A percentile compares a stretch with the other conserved stretches of the same genome.
Evolutionary conservation across 768 basidiomycete species (phyloP).

Genomic region (Xerocomus spinulosus): DNA sequence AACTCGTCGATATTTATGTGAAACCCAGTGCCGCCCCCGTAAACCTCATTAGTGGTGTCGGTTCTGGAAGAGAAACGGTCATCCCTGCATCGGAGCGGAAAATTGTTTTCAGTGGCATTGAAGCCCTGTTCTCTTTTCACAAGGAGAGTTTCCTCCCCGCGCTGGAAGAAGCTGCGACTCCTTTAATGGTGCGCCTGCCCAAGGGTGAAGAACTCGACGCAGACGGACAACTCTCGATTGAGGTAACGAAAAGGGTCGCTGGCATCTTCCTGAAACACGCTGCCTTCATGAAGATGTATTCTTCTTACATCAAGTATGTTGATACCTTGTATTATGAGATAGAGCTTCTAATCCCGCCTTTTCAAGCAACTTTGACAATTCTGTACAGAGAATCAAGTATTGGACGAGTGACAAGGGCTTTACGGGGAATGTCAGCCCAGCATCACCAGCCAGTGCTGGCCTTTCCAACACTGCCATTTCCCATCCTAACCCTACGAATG

Average conservation of each 20-base stretch:
- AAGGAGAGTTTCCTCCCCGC: constrained; percentile 89
- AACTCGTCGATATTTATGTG: constrained; percentile 94
- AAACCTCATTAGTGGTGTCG: constrained; percentile 63
- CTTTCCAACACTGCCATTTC: constrained; percentile 51
- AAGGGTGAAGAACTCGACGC: constrained; percentile 51
- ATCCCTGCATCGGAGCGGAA: constrained; percentile 84
- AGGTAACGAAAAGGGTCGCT: constrained; percentile 77
- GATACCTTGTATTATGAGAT: constrained; percentile 2
- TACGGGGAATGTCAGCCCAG: constrained; percentile 36
- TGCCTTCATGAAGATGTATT: constrained; percentile 99
- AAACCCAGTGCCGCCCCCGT: constrained; percentile 72
- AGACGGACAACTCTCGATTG: constrained; percentile 68
- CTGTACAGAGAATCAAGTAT: constrained; percentile 78
- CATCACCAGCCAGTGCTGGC: constrained; percentile 54
- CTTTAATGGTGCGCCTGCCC: constrained; percentile 50
- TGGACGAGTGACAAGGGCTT: constrained; percentile 67
- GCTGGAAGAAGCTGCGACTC: constrained; percentile 71
- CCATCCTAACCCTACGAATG: constrained; percentile 35
- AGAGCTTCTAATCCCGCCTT: constrained; percentile 9
- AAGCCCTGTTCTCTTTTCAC: constrained; percentile 89
- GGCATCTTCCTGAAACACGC: constrained; percentile 90
- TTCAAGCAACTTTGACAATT: constrained; percentile 87
- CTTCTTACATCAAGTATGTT: constrained; percentile 92
- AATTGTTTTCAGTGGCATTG: constrained; percentile 88
- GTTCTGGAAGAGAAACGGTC: constrained; percentile 75